Evolutionary conservation across 805 yeast species (phyloP).

Genomic region (Wickerhamiella qilinensis): DNA sequence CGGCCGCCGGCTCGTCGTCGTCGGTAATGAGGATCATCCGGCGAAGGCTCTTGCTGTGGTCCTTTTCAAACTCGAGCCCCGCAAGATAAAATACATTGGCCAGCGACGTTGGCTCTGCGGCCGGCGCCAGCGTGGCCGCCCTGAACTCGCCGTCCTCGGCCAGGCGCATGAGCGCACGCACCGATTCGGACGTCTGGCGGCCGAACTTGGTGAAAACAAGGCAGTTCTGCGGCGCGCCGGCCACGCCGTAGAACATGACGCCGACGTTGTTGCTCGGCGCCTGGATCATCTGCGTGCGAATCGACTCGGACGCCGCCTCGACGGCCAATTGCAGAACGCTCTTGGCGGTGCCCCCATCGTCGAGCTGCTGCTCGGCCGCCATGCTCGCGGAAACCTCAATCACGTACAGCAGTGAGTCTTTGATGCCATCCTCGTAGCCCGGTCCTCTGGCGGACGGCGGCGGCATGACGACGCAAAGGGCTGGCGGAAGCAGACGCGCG

Average conservation of each 20-base stretch:
- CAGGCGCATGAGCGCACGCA: conserved; percentile 11
- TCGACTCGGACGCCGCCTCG: conserved; percentile 39
- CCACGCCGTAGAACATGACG: conserved; percentile 33
- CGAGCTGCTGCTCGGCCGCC: conserved; percentile 14
- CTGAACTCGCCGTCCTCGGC: conserved; percentile 1
- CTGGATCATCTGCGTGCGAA: conserved; percentile 48
- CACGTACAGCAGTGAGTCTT: conserved; percentile 23
- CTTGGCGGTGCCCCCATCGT: not conserved
- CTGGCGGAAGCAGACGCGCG: no score
- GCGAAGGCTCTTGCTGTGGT: conserved; percentile 6
- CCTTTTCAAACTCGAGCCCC: conserved; percentile 6
- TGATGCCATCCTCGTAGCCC: no score
- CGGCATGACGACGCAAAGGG: no score
- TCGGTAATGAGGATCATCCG: conserved; percentile 11
- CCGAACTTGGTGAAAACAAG: conserved; percentile 5
- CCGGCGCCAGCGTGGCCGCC: conserved; percentile 1
- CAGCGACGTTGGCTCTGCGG: conserved; percentile 1
- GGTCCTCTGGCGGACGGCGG: no score
- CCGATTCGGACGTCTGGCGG: conserved; percentile 8
- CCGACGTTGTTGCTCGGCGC: conserved; percentile 63
- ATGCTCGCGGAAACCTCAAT: conserved; percentile 22
- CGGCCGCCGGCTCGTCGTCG: conserved; percentile 10
- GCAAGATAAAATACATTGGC: conserved; percentile 5
- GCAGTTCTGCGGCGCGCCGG: conserved; percentile 21
- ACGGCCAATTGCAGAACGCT: conserved; percentile 22